Evolutionary conservation across 352 stramenopile species (phyloP).

Genomic region (Globisporangium solare): DNA sequence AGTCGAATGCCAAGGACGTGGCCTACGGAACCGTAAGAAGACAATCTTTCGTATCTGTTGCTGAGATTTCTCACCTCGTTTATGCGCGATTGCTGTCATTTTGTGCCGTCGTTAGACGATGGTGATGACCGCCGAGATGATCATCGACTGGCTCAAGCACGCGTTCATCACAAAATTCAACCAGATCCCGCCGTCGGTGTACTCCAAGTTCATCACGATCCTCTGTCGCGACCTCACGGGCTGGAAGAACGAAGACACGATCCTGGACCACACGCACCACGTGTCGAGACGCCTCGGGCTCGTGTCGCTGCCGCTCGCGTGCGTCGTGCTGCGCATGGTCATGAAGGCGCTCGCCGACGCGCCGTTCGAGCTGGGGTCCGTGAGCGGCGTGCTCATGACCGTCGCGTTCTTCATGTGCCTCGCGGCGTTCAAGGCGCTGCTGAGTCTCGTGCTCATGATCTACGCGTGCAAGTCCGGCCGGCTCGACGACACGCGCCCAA

Average conservation of each 20-base stretch:
- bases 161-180: slow-evolving; percentile 99
- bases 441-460: slow-evolving; percentile 77
- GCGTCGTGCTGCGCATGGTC: slow-evolving; percentile 87
- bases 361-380: slow-evolving; percentile 31
- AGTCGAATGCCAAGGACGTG: slow-evolving; percentile 75
- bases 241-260: slow-evolving; percentile 89
- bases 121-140: slow-evolving; percentile 91
- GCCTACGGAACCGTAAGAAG: slow-evolving; percentile 61
- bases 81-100: background rate
- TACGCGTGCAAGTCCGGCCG: slow-evolving; percentile 62
- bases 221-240: slow-evolving; percentile 93
- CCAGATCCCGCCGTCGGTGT: slow-evolving; percentile 90
- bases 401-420: slow-evolving; percentile 72
- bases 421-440: slow-evolving; percentile 69
- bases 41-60: background rate
- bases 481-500: slow-evolving; percentile 61
- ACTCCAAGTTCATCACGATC: slow-evolving; percentile 94
- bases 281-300: slow-evolving; percentile 92
- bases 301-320: slow-evolving; percentile 92
- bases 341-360: slow-evolving; percentile 53
- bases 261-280: slow-evolving; percentile 93
- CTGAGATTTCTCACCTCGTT: background rate
- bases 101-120: slow-evolving; percentile 39
- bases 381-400: slow-evolving; percentile 38
- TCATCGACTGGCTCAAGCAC: slow-evolving; percentile 99